Evolutionary conservation across 176 grass and related monocot species (phyloP).

Genomic region (Neostapfia colusana): DNA sequence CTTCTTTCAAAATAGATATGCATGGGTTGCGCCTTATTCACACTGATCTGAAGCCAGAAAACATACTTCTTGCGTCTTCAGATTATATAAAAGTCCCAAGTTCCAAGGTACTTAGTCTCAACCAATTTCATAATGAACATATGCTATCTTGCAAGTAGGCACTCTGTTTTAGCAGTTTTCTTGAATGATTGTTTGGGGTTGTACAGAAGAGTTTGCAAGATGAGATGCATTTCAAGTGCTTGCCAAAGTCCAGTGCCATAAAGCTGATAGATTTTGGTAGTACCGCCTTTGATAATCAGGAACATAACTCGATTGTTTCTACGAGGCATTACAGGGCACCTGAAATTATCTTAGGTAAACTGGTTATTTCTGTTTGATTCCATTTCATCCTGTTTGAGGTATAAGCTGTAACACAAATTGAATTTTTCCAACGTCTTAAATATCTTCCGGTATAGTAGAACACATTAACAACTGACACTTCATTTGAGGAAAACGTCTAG

Average conservation of each 20-base stretch:
- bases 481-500: not conserved
- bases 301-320: slow-evolving; percentile 92
- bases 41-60: slow-evolving; percentile 99
- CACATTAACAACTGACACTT: not conserved
- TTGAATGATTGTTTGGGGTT: slow-evolving; percentile 62
- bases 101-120: slow-evolving; percentile 67
- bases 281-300: slow-evolving; percentile 80
- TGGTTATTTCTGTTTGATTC: slow-evolving; percentile 52
- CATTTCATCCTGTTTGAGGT: slow-evolving; percentile 51
- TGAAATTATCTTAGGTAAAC: slow-evolving; percentile 99
- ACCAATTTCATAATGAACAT: slow-evolving; percentile 40
- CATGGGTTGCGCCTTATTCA: slow-evolving; percentile 90
- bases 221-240: slow-evolving; percentile 80
- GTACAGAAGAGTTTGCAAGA: slow-evolving; percentile 83
- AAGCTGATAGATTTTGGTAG: slow-evolving; percentile 99
- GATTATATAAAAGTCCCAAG: slow-evolving; percentile 85
- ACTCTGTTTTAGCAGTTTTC: slow-evolving; percentile 46
- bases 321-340: slow-evolving; percentile 99
- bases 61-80: slow-evolving; percentile 90
- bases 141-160: slow-evolving; percentile 45
- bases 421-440: slow-evolving; percentile 35
- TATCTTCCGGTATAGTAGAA: slow-evolving; percentile 30
- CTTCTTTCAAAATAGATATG: slow-evolving; percentile 79
- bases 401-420: slow-evolving; percentile 34
- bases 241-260: slow-evolving; percentile 97